Conservation (phyloP, 83 land plant genomes). For the Isoetes engelmannii region DNA sequence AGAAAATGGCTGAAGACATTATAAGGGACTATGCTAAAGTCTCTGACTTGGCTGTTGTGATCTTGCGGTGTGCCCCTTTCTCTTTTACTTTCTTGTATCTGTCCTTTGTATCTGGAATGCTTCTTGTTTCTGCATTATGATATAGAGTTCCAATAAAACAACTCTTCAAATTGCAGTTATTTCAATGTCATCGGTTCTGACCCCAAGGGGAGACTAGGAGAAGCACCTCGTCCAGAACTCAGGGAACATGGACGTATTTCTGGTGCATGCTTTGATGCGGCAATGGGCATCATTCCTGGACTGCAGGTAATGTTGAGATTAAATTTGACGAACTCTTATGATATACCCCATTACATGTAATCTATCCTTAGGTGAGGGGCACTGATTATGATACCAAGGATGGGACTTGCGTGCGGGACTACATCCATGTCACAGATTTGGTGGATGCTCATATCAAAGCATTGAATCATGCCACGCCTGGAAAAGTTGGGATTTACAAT, state of each 20-base stretch:
- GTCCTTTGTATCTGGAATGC: background rate
- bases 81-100: slow-evolving; percentile 1
- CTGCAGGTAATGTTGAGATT: slow-evolving; percentile 27
- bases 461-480: slow-evolving; percentile 42
- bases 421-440: slow-evolving; percentile 78
- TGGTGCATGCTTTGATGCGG: slow-evolving; percentile 94
- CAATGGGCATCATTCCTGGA: slow-evolving; percentile 40
- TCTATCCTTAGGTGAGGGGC: slow-evolving; percentile 52
- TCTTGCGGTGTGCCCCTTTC: slow-evolving; percentile 42
- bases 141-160: background rate
- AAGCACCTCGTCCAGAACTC: slow-evolving; percentile 80
- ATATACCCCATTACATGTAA: background rate
- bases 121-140: background rate
- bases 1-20: slow-evolving; percentile 90
- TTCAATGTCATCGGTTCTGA: slow-evolving; percentile 92
- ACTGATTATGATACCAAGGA: slow-evolving; percentile 64
- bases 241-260: slow-evolving; percentile 83
- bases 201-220: slow-evolving; percentile 76
- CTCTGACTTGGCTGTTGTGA: slow-evolving; percentile 69
- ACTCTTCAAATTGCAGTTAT: slow-evolving; percentile 39
- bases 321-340: too few relatives aligned
- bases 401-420: slow-evolving; percentile 80
- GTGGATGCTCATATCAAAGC: slow-evolving; percentile 91
- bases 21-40: slow-evolving; percentile 58
- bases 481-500: slow-evolving; percentile 62